Percentiles rank a stretch among this genome's conserved stretches.
These are phyloP conservation scores for Aeschynomene evenia DNA, from an alignment of 306 rosid species.

Conservation along the genomic window DNA sequence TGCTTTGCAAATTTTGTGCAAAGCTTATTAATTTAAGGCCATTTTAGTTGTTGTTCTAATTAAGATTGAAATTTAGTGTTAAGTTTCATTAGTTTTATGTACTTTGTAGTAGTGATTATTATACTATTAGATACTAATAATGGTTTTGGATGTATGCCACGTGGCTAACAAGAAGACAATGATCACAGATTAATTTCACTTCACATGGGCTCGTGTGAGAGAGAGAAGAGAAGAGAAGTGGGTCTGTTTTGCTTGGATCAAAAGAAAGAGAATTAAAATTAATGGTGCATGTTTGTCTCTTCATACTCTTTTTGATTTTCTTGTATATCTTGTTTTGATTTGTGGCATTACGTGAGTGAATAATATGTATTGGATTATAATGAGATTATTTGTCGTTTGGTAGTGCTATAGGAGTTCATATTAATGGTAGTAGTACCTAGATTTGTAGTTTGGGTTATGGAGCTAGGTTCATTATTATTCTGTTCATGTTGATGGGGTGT, in stretches of 20 bases:
- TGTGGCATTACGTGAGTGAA: not conserved
- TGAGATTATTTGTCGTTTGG: no score
- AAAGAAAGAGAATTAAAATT: not conserved
- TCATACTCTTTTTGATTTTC: not conserved
- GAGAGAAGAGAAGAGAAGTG: no score
- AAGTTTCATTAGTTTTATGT: not conserved
- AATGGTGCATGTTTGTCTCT: conserved; percentile 23
- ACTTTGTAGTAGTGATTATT: not conserved
- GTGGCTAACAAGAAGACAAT: conserved; percentile 12
- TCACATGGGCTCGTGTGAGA: conserved; percentile 14
- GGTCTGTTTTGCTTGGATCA: not conserved
- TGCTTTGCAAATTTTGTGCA: not conserved
- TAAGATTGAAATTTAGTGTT: not conserved
- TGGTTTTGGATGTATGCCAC: conserved; percentile 20
- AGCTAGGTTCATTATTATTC: no score
- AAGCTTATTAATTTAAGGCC: not conserved
- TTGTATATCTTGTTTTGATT: not conserved
- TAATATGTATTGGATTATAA: not conserved
- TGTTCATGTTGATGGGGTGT: no score
- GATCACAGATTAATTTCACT: conserved; percentile 8
- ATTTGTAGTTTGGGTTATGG: no score
- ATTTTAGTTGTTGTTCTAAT: not conserved
- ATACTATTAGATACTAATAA: no score
- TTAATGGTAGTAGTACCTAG: not conserved
- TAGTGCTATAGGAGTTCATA: not conserved